Conservation (phyloP, 2,329 filamentous ascomycete species). For the Sphaerulina populicola region DNA sequence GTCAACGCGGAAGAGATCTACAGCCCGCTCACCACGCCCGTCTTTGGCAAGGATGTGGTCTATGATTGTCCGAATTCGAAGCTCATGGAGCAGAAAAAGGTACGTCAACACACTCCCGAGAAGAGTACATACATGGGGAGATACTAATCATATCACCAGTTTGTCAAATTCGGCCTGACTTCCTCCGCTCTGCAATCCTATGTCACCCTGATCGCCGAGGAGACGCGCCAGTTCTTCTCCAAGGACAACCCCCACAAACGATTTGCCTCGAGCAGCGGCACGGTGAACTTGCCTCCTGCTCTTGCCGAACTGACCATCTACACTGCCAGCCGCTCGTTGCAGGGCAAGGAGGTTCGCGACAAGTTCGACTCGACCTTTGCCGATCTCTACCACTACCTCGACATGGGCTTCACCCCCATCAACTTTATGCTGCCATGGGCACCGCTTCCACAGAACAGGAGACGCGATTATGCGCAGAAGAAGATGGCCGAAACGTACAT, state of each 20-base stretch:
- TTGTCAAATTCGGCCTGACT: constrained; percentile 74
- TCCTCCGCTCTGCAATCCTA: constrained; percentile 67
- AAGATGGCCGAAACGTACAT: constrained; percentile 77
- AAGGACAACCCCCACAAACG: constrained; percentile 44
- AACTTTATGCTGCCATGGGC: constrained; percentile 89
- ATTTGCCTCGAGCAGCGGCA: constrained; percentile 42
- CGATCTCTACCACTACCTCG: constrained; percentile 75
- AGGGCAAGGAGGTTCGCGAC: constrained; percentile 73
- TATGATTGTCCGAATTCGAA: constrained; percentile 88
- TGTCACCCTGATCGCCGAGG: constrained; percentile 67
- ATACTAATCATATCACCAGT: constrained; percentile 40
- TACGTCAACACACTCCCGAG: constrained; percentile 36
- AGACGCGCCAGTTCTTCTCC: constrained; percentile 67
- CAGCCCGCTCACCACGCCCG: constrained; percentile 60
- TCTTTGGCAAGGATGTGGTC: constrained; percentile 77
- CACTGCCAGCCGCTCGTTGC: constrained; percentile 75
- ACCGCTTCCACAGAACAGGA: constrained; percentile 78
- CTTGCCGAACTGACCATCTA: constrained; percentile 87
- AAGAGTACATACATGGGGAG: not conserved
- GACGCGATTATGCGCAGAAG: constrained; percentile 67
- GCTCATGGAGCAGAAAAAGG: constrained; percentile 90
- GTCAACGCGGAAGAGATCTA: constrained; percentile 89
- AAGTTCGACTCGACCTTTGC: constrained; percentile 75
- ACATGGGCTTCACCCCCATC: constrained; percentile 80
- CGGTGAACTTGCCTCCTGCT: constrained; percentile 61